Evolutionary conservation across 768 basidiomycete genomes (phyloP), one percentile per base, ranked within the genome.

Genomic region (Rhodotorula taiwanensis): DNA sequence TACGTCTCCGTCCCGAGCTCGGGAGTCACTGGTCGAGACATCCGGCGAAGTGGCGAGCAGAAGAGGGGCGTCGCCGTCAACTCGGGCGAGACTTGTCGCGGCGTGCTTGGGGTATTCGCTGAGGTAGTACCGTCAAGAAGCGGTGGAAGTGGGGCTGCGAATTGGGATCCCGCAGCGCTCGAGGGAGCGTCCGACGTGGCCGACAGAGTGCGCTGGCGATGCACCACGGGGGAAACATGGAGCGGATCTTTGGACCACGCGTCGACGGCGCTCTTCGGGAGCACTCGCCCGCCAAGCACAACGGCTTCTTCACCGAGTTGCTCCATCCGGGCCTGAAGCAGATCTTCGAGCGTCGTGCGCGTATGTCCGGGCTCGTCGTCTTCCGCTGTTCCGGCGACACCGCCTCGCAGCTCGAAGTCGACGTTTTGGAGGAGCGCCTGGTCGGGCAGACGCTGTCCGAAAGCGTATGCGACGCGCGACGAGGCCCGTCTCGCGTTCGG

Each of bases 321-420:
- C 58, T 25, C 54, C 39, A 42, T 51, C n/a, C 58, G 30, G 10
- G n/a, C 14, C 21, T 27, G 42, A 13, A 64, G 25, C 25, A 59
- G 18, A 8, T 55, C 54, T 36, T 53, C 49, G 7, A 65, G 28
- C 44, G 13, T 20, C 10, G 11, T n/a, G 14, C 23, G 18, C 4
- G 11, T 15, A 27, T 47, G 16, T 4, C 58, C 58, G n/a, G 31
- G 31, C 16, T 36, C 39, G 23, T 58, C 52, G 21, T 50, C 47
- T 30, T 27, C 18, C 10, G 39, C 27, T 31, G 28, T 45, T 20
- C 9, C 43, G 11, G 33, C 9, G 16, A 50, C 44, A 0, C 67
- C 67, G n/a, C 67, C 67, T 31, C 44, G 44, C 14, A 36, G 62
- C 53, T 61, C 67, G n/a, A 69, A 69, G 10, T 64, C 62, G 8